A percentile compares a stretch with the other conserved stretches of the same genome.
Evolutionary conservation across 352 stramenopile species (phyloP).

Genomic region (Pythium plurisporium): DNA sequence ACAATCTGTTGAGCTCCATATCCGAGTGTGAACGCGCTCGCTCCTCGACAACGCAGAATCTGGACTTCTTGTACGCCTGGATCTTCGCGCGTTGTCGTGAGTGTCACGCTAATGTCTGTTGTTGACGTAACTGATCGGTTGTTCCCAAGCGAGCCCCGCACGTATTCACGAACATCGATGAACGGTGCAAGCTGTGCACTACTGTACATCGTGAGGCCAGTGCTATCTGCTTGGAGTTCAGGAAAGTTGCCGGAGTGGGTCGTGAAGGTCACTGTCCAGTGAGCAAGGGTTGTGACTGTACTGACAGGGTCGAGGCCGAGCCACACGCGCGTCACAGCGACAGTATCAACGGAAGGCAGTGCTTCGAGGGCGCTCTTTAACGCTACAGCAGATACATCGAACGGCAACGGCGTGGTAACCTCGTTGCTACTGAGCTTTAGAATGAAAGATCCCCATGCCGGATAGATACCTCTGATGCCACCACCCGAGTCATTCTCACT

Average conservation of each 20-base stretch:
- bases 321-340: conserved; percentile 75
- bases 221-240: conserved; percentile 39
- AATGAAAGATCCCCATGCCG: conserved; percentile 83
- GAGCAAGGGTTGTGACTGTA: conserved; percentile 37
- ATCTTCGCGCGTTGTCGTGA: conserved; percentile 48
- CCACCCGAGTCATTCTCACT: conserved; percentile 48
- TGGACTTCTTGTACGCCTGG: conserved; percentile 72
- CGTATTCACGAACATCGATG: conserved; percentile 47
- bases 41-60: conserved; percentile 49
- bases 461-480: conserved; percentile 71
- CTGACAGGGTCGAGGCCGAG: conserved; percentile 47
- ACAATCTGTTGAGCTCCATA: conserved; percentile 25
- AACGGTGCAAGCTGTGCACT: conserved; percentile 51
- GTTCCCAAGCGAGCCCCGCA: conserved; percentile 57
- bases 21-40: conserved; percentile 39
- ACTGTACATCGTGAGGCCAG: conserved; percentile 32
- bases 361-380: conserved; percentile 73
- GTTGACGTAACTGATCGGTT: conserved; percentile 55
- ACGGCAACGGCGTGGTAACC: conserved; percentile 50
- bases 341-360: conserved; percentile 71
- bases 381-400: conserved; percentile 46
- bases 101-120: conserved; percentile 43
- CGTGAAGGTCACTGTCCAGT: conserved; percentile 71
- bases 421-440: conserved; percentile 44
- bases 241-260: conserved; percentile 49